phyloP scores from a whole-genome alignment of 2,329 filamentous ascomycete species.

The Thielaviopsis punctulata region DNA sequence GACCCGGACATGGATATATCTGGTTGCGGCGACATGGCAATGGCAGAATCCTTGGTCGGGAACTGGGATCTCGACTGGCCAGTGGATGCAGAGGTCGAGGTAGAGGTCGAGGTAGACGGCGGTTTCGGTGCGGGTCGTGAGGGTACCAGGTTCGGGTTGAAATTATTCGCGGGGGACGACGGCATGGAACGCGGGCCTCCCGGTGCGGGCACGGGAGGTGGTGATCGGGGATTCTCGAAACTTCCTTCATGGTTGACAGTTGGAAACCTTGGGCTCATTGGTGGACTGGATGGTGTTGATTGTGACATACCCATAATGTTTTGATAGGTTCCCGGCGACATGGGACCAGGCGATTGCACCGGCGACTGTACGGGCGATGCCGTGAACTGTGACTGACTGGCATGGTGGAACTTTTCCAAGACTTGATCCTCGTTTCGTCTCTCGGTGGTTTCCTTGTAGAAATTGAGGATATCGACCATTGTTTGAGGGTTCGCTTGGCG shows the following conservation, averaged over 20 bases:
- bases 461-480: conserved; percentile 86
- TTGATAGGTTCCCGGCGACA: conserved; percentile 37
- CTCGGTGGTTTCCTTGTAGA: conserved; percentile 90
- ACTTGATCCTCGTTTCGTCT: conserved; percentile 66
- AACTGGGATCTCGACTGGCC: conserved; percentile 34
- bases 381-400: conserved; percentile 36
- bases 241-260: conserved; percentile 72
- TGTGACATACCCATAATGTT: conserved; percentile 37
- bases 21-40: conserved; percentile 39
- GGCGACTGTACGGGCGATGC: conserved; percentile 27
- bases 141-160: conserved; percentile 45
- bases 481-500: conserved; percentile 91
- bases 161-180: conserved; percentile 27
- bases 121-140: conserved; percentile 75
- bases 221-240: conserved; percentile 90
- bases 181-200: conserved; percentile 21
- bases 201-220: conserved; percentile 60
- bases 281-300: conserved; percentile 42
- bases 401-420: conserved; percentile 92
- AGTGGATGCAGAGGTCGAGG: conserved; percentile 19
- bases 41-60: conserved; percentile 43
- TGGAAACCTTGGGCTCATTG: conserved; percentile 73
- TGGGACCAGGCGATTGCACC: conserved; percentile 22
- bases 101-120: conserved; percentile 38
- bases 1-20: conserved; percentile 36